phyloP scores from a whole-genome alignment of 192 early-diverging fungal species.

The Linnemannia exigua region DNA sequence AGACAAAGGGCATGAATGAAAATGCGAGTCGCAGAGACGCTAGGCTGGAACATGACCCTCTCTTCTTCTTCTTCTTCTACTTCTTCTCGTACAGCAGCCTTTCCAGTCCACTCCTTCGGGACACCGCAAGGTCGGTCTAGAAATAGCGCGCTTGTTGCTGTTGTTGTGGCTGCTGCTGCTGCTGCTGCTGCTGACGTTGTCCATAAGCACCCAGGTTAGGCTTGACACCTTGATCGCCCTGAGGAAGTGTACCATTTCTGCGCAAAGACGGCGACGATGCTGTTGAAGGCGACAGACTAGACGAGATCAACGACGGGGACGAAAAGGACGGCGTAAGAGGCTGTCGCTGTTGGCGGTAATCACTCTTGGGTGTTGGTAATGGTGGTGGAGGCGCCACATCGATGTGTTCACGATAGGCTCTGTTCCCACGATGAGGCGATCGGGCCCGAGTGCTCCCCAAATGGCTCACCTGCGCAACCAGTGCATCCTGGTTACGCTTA shows the following conservation, averaged over 20 bases:
- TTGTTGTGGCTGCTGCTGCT: conserved; percentile 19
- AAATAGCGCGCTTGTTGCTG: background rate
- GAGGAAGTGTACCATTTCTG: background rate
- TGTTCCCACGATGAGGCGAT: conserved; percentile 33
- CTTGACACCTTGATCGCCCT: too few species aligned
- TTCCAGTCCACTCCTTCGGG: background rate
- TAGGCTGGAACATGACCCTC: too few species aligned
- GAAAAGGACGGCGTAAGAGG: background rate
- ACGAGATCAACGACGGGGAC: background rate
- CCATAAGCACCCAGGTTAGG: conserved; percentile 32
- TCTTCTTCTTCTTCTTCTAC: too few species aligned
- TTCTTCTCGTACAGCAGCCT: background rate
- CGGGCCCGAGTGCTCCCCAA: conserved; percentile 42
- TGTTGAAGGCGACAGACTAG: background rate
- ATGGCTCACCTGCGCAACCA: conserved; percentile 41
- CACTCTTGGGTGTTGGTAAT: conserved; percentile 26
- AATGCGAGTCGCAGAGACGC: too few species aligned
- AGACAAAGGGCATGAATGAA: background rate
- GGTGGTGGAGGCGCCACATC: conserved; percentile 19
- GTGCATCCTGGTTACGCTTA: conserved; percentile 34
- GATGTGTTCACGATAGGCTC: conserved; percentile 24
- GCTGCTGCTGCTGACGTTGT: conserved; percentile 19
- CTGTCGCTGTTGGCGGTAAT: conserved; percentile 30
- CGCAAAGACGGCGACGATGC: background rate
- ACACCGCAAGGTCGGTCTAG: background rate